A percentile compares a stretch with the other conserved stretches of the same genome.
These are phyloP conservation scores for Podosphaera fusca DNA, from an alignment of 2,329 filamentous ascomycete species.

Conservation along the genomic window DNA sequence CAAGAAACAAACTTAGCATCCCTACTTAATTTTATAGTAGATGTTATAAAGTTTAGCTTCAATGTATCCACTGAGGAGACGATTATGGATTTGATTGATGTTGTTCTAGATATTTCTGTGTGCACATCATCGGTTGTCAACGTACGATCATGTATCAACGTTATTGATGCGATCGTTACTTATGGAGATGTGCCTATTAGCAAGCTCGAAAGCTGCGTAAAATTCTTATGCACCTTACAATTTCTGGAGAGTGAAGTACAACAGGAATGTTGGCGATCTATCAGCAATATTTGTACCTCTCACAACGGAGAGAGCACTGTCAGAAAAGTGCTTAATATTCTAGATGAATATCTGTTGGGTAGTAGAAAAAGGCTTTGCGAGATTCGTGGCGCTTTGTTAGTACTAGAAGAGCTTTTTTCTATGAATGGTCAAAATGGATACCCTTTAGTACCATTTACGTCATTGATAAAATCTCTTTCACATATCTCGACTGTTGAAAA, in stretches of 20 bases:
- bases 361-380: constrained; percentile 30
- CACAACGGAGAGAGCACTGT: constrained; percentile 51
- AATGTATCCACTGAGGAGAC: constrained; percentile 41
- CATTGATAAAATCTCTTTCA: constrained; percentile 33
- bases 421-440: constrained; percentile 36
- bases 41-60: constrained; percentile 56
- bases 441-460: constrained; percentile 32
- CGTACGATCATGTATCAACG: constrained; percentile 39
- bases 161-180: constrained; percentile 48
- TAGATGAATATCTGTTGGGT: constrained; percentile 25
- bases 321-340: constrained; percentile 37
- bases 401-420: constrained; percentile 37
- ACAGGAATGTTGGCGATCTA: constrained; percentile 44
- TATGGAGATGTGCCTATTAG: constrained; percentile 44
- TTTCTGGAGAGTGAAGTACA: constrained; percentile 36
- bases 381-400: constrained; percentile 37
- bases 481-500: constrained; percentile 21
- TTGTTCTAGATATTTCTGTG: constrained; percentile 41
- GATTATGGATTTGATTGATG: constrained; percentile 35
- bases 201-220: constrained; percentile 41
- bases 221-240: constrained; percentile 50
- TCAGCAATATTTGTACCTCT: constrained; percentile 48
- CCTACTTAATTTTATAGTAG: constrained; percentile 40
- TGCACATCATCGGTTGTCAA: constrained; percentile 41
- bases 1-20: constrained; percentile 40